Percentiles rank a stretch among this genome's conserved stretches.
Conservation (phyloP, 2,329 filamentous ascomycete genomes). For the Furcasterigmium furcatum region DNA sequence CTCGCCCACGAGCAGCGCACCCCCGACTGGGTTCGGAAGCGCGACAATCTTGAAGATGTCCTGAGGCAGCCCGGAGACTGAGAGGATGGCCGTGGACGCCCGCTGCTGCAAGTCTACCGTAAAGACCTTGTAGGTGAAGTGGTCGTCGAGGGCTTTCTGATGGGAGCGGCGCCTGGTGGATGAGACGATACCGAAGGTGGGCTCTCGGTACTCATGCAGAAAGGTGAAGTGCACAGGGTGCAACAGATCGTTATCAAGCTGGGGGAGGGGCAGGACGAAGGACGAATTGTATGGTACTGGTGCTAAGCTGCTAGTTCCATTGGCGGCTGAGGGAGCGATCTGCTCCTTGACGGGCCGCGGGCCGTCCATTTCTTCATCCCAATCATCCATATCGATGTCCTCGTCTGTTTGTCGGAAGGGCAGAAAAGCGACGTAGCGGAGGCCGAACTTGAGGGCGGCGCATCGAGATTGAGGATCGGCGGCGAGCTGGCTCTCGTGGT, state of each 20-base stretch:
- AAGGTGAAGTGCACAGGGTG: constrained; percentile 92
- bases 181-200: constrained; percentile 92
- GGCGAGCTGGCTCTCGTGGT: constrained; percentile 76
- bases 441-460: constrained; percentile 89
- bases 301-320: constrained; percentile 33
- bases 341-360: constrained; percentile 51
- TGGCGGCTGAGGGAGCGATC: constrained; percentile 16
- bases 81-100: constrained; percentile 88
- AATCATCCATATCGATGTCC: constrained; percentile 88
- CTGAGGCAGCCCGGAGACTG: constrained; percentile 79
- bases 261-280: constrained; percentile 87
- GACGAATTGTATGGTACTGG: constrained; percentile 80
- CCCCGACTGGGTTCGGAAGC: constrained; percentile 81
- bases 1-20: constrained; percentile 78
- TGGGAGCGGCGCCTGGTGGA: constrained; percentile 71
- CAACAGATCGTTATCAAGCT: constrained; percentile 81
- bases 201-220: constrained; percentile 93
- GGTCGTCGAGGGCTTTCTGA: constrained; percentile 79
- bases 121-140: constrained; percentile 88
- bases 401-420: constrained; percentile 85
- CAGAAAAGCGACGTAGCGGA: constrained; percentile 85
- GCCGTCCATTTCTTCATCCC: constrained; percentile 78
- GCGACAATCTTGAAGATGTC: constrained; percentile 82
- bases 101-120: constrained; percentile 91
- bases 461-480: constrained; percentile 92